Evolutionary conservation across 371 early-diverging fungal genomes (phyloP), one percentile per base, ranked within the genome.

Genomic region (Astathelohania contejeani): DNA sequence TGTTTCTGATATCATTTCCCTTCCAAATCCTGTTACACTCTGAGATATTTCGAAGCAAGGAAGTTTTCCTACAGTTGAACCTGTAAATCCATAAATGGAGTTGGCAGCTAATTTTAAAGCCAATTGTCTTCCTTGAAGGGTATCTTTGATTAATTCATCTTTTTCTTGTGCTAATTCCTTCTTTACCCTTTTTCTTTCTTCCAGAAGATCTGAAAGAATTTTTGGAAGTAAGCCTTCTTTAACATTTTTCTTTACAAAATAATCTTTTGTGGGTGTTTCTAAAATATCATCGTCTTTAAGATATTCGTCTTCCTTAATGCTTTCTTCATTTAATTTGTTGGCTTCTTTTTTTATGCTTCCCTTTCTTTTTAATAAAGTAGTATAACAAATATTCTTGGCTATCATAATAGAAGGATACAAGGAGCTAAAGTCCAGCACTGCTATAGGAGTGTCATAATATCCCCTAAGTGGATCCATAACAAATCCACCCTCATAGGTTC

Each of bases 361-460:
- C 62, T 80, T 80, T 88, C 0, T 78, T 76, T 45, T 54, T 0
- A 94, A 60, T 27, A 89, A 77, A 0, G 99, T 95, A 0, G 93
- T 88, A 71, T 98, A 98, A 72, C 99, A 98, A 18, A 98, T 76
- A 67, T 98, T 98, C 70, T 94, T 90, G 3, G 91, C 93, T 82
- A 95, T 95, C 89, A 98, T 98, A 65, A 98, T 98, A 7, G 94
- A 92, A 7, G 99, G 99, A 74, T 98, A 98, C 69, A 98, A 79
- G 0, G 94, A 93, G 0, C 84, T 84, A 75, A 97, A 98, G 81
- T 98, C 99, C 19, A 98, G 79, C 0, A 97, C 95, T 4, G 96
- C 87, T 60, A 98, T 89, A 0, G 95, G 95, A 1, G 79, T 76
- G 53, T 84, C 82, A 68, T 97, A 96, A 65, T 84, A 98, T 7